Evolutionary conservation across 192 early-diverging fungal genomes (phyloP).

Genomic region (Coemansia sp.): DNA sequence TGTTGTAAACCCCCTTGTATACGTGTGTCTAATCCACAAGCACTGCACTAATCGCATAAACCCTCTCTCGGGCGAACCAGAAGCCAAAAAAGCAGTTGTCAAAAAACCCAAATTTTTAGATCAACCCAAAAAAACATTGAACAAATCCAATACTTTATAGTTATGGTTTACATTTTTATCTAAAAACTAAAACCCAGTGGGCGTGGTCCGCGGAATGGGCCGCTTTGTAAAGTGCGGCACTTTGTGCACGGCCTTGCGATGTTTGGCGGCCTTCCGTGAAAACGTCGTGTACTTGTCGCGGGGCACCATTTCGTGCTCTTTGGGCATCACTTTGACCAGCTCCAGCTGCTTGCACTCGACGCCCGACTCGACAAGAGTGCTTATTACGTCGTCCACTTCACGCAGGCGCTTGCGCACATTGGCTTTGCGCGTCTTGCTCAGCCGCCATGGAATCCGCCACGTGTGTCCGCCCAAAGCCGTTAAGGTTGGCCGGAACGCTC

Average conservation of each 20-base stretch:
- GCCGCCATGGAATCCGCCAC: slow-evolving; percentile 62
- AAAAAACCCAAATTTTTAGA: not conserved
- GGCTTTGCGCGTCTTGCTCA: slow-evolving; percentile 78
- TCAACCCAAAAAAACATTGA: not conserved
- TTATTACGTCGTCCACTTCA: slow-evolving; percentile 76
- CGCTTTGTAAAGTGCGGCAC: slow-evolving; percentile 85
- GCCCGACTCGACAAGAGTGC: slow-evolving; percentile 66
- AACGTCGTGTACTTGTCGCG: slow-evolving; percentile 83
- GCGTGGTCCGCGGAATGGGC: slow-evolving; percentile 68
- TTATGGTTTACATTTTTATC: slow-evolving; percentile 2
- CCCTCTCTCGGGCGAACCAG: not conserved
- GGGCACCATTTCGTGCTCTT: slow-evolving; percentile 70
- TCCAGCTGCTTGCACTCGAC: slow-evolving; percentile 74
- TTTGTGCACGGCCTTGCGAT: slow-evolving; percentile 80
- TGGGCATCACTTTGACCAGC: slow-evolving; percentile 58
- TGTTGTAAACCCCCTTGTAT: not conserved
- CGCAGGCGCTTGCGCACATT: slow-evolving; percentile 84
- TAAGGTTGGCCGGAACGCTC: slow-evolving; percentile 47
- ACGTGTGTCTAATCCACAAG: not conserved
- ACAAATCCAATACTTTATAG: not conserved
- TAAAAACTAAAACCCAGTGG: slow-evolving; percentile 60
- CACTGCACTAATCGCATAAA: not conserved
- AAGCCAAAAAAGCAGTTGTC: not conserved
- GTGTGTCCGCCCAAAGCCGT: slow-evolving; percentile 38
- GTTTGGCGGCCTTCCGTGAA: slow-evolving; percentile 65